Conservation (phyloP, 331 rosid genomes). For the Cucumis variabilis region DNA sequence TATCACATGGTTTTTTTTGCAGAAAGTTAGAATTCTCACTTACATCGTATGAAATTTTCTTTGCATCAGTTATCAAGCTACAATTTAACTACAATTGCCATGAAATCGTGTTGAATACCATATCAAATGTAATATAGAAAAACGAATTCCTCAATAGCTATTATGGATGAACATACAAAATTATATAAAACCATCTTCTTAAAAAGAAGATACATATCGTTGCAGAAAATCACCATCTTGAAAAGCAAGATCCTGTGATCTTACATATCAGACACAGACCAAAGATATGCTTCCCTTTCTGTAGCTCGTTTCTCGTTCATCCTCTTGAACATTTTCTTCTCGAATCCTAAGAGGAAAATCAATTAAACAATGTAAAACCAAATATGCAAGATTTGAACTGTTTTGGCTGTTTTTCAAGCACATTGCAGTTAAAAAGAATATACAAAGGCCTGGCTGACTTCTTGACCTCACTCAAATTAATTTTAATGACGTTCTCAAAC, state of each 20-base stretch:
- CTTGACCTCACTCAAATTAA: background rate
- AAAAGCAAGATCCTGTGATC: background rate
- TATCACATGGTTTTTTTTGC: too few relatives aligned
- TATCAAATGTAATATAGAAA: background rate
- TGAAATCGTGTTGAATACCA: background rate
- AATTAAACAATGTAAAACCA: slow-evolving; percentile 9
- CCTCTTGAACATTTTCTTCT: slow-evolving; percentile 74
- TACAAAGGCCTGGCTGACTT: background rate
- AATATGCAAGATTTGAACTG: background rate
- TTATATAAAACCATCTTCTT: background rate
- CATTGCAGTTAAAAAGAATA: background rate
- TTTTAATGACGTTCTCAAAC: background rate
- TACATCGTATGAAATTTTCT: too few relatives aligned
- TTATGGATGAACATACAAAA: background rate
- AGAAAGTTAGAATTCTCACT: too few relatives aligned
- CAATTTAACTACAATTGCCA: too few relatives aligned
- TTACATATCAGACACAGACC: slow-evolving; percentile 97
- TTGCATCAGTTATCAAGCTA: too few relatives aligned
- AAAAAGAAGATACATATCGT: background rate
- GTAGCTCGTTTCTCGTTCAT: slow-evolving; percentile 77
- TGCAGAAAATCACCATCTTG: background rate
- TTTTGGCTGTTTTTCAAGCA: background rate
- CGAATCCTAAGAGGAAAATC: slow-evolving; percentile 58
- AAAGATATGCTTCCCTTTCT: slow-evolving; percentile 86
- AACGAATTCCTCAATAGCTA: background rate